These are phyloP conservation scores for Albizia julibrissin DNA, from an alignment of 306 rosid genomes.

Conservation along the genomic window DNA sequence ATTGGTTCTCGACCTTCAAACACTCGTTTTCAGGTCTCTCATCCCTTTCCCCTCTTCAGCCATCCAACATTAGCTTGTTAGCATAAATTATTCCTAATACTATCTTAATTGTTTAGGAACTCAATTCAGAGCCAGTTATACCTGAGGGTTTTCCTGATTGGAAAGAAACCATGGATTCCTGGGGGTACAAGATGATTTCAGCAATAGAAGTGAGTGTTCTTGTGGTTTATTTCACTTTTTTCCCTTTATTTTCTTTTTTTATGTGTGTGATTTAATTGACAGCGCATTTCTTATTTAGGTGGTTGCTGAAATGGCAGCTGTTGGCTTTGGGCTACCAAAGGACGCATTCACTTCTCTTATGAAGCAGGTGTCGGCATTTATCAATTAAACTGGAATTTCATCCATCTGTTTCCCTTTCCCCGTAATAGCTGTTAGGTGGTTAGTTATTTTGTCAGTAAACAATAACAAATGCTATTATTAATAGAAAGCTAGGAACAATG, in stretches of 20 bases:
- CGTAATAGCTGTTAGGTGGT: conserved; percentile 21
- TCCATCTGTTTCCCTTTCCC: conserved; percentile 5
- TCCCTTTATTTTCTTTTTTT: background rate
- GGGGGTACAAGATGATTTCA: conserved; percentile 92
- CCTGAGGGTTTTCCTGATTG: conserved; percentile 90
- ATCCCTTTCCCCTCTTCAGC: background rate
- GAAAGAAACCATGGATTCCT: conserved; percentile 93
- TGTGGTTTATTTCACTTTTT: conserved; percentile 8
- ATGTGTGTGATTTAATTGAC: conserved; percentile 18
- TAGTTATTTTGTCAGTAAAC: background rate
- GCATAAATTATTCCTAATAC: conserved; percentile 23
- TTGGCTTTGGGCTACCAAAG: conserved; percentile 89
- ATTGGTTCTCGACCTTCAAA: conserved; percentile 83
- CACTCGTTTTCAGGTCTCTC: conserved; percentile 79
- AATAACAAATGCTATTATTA: background rate
- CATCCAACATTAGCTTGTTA: background rate
- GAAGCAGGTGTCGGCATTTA: conserved; percentile 64
- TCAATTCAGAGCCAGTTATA: conserved; percentile 86
- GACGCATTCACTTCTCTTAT: conserved; percentile 90
- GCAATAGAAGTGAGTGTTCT: conserved; percentile 63
- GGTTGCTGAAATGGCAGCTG: conserved; percentile 97
- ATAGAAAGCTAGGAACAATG: background rate
- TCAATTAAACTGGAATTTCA: background rate
- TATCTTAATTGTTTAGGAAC: conserved; percentile 58
- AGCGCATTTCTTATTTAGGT: conserved; percentile 50